phyloP scores from a whole-genome alignment of 805 yeast species.

The Candida lessepsii region DNA sequence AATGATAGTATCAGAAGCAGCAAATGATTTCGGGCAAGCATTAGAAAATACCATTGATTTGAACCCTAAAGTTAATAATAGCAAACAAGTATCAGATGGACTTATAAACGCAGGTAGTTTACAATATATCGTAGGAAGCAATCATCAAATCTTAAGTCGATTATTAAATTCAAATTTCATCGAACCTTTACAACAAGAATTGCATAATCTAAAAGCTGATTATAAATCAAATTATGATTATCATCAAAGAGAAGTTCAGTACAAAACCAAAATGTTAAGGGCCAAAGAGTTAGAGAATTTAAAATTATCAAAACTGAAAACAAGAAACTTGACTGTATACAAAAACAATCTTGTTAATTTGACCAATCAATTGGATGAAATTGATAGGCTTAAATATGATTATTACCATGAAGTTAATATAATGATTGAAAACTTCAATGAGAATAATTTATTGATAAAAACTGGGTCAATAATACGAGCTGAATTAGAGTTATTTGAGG shows the following conservation, averaged over 20 bases:
- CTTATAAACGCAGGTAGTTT: conserved; percentile 72
- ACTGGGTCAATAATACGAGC: conserved; percentile 71
- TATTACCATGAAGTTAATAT: conserved; percentile 65
- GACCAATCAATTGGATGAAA: conserved; percentile 74
- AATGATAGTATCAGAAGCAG: conserved; percentile 50
- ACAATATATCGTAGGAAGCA: conserved; percentile 73
- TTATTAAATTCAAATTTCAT: conserved; percentile 55
- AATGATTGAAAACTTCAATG: conserved; percentile 57
- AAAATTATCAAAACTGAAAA: conserved; percentile 55
- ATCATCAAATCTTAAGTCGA: conserved; percentile 66
- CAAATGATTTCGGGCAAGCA: conserved; percentile 69
- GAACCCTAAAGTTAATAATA: conserved; percentile 27
- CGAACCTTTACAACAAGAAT: conserved; percentile 47
- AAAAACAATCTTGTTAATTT: conserved; percentile 63
- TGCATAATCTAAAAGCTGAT: conserved; percentile 43
- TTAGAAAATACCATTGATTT: conserved; percentile 46
- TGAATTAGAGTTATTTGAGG: conserved; percentile 77
- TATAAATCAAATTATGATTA: conserved; percentile 47
- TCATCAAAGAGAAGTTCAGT: conserved; percentile 54
- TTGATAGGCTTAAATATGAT: conserved; percentile 72
- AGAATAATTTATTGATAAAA: conserved; percentile 49
- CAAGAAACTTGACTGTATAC: conserved; percentile 66
- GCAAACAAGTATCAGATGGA: conserved; percentile 50
- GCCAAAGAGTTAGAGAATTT: conserved; percentile 60
- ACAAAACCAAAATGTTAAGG: conserved; percentile 52